Base-by-base conservation (phyloP, 176 grass and related monocot species). In the Oryza meyeriana region DNA sequence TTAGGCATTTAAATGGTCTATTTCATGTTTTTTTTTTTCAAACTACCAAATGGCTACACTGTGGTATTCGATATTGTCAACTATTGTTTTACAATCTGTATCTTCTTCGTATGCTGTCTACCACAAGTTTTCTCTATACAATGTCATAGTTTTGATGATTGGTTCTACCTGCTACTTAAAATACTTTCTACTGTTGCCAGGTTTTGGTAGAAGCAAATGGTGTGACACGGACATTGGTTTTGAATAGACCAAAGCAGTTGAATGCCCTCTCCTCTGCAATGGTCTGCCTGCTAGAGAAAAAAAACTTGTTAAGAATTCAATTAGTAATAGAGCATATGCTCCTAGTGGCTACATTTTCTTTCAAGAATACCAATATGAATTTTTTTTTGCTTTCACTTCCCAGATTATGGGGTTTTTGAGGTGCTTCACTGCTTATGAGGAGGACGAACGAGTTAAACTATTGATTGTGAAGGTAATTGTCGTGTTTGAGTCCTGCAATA, bases 181-280 rank as follows among this genome's bases (percentile, higher is more conserved):
- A 82, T 8, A 14, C 2, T 78, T 61, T 74, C 39, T 34, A 1
- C 29, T 18, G 76, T 91, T 89, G 27, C 38, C 74, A 95, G 96
- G 83, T 99, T 86, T 78, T 99, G 80, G 83, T 90, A 50, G 89
- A 99, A 90, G 77, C 71, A 87, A 87, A 90, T 86, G 96, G 90
- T 22, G 90, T 27, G 36, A 91, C 91, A 82, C 88, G 96, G 67
- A 90, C 88, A 69, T 77, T 99, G 75, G 83, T 90, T 44, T 50
- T 99, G 65, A 99, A 99, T 80, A 91, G 93, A 72, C 90, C 93
- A 90, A 92, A 36, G 65, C 96, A 93, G 80, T 75, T 99, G 48
- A 95, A 99, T 90, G 93, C 92, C 12, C 80, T 91, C 32, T 93
- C 93, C 38, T 88, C 88, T 73, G 14, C 87, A 74, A 98, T 98